Evolutionary conservation across 768 basidiomycete genomes (phyloP), one percentile per base, ranked within the genome.

Genomic region (Kwoniella shandongensis): DNA sequence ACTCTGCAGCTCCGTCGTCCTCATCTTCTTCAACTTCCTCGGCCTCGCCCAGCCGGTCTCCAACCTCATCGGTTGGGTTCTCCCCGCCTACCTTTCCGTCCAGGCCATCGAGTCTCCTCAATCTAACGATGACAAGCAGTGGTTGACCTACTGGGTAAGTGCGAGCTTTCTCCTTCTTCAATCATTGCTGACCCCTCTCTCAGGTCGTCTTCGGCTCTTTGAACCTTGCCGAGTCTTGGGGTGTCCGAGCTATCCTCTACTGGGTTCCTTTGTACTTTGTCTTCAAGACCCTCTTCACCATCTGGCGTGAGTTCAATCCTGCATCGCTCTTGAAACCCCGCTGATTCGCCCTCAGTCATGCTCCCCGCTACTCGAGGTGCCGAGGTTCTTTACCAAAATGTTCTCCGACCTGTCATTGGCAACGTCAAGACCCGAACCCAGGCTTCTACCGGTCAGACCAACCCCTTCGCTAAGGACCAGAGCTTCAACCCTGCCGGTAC

Each of bases 71-170:
- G 96, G 93, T 49, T 98, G 88, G 87, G 89, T 80, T 29, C 82
- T 98, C 69, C 96, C 96, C 26, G 91, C 92, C 4, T 98, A 91
- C 77, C 84, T 96, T 77, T 96, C 92, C 49, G 85, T 97, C 81
- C 88, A 88, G 79, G 93, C 96, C 26, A 84, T 99, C 73, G 94
- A 98, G 78, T 78, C 83, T 4, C 89, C 90, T n/a, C 81, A 2
- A 81, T 85, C 57, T 27, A 61, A 86, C 65, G 91, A 94, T 66
- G 89, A 94, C 78, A 81, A 88, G 70, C 92, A 96, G 79, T 97
- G 92, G 92, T 82, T 97, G 72, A 94, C 93, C 2, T 98, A 98
- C 82, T 98, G 94, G 94, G 71, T 74, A 32, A 54, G 62, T 52
- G 39, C 27, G 40, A 22, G 17, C 18, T 36, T 25, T 20, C 32